Evolutionary conservation across 805 yeast species (phyloP), one percentile per base, ranked within the genome.

Genomic region (Candida patagonica): DNA sequence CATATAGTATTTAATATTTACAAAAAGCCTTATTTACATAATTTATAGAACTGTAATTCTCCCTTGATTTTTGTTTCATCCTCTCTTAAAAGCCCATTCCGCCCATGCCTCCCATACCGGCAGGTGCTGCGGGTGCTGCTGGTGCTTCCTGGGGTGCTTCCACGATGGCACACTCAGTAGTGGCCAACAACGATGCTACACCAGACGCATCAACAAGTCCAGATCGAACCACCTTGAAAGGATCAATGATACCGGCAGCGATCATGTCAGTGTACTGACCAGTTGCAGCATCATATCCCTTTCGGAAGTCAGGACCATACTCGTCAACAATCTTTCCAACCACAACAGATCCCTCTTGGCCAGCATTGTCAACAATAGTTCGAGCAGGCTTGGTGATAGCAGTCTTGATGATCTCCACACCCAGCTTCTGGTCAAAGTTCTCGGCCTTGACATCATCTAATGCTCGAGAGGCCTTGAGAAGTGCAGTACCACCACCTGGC

Each of bases 401-500:
- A 53, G 86, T 72, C 67, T 77, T 79, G 67, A 92, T 88, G 65
- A 87, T 85, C 52, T 84, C 84, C 49, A 92, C 94, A 67, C 98
- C 98, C 50, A 89, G 76, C 67, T 83, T 84, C 68, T 88, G 96
- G 70, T 92, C 97, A 59, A 92, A 92, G 78, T 92, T 92, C 26
- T 71, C 81, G 47, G 83, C 74, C 63, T 77, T 71, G 48, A 84
- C 78, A 17, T 63, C 69, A 49, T 77, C 86, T 56, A 92, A 73
- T 47, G 78, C 63, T 54, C 76, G 72, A 40, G 94, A 75, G 38
- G 97, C 96, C 75, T 92, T 92, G 57, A 86, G 74, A 59, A 92
- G 74, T 43, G 98, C 98, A 51, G 96, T 86, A 68, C 98, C 98
- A 64, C 98, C 98, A 70, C 98, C 98, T 60, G 98, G 98, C 52